Evolutionary conservation across 2,329 filamentous ascomycete genomes (phyloP), one percentile per base, ranked within the genome.

Genomic region (Trichoderma simmonsii): DNA sequence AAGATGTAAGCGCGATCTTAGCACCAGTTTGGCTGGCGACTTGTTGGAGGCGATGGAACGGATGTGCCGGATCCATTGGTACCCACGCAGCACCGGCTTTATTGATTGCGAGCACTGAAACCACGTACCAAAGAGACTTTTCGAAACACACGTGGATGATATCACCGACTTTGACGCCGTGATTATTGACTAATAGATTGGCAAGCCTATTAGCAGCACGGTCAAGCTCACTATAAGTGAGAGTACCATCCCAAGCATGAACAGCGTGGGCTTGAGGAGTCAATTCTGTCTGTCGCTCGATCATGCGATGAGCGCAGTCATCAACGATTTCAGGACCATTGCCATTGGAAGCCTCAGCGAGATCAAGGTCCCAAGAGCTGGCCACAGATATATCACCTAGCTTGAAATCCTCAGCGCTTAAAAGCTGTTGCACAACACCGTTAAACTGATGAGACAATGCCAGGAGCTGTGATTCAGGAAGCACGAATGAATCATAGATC

Each of bases 81-180:
- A 75, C 51, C 57, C 75, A 75, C 5, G 72, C 62, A 4, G 51
- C 72, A 5, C 73, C 73, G 18, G 73, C 72, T n/a, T 70, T 73
- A 3, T 48, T 61, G 32, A 74, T 65, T 4, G 72, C 73, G 0
- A 74, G 34, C 2, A 72, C 36, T 6, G 73, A 67, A 1, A 74
- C 72, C 14, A 73, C 51, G 18, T 67, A 71, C 75, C 75, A 77
- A n/a, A 59, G 28, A 2, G 72, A 73, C 43, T 74, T 76, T 12
- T 74, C 71, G 11, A 76, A 76, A 64, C 72, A 74, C 24, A 75
- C 54, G 2, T 68, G 72, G n/a, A 76, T 59, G 7, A 73, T 34
- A 12, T 54, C 68, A 32, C 78, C 79, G 6, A 75, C 74, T 3
- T 71, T 61, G 24, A 83, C 74, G 15, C 78, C 77, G 11, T 68